These are phyloP conservation scores for Schizochytrium sp. DNA, from an alignment of 108 stramenopile genomes.

Conservation along the genomic window DNA sequence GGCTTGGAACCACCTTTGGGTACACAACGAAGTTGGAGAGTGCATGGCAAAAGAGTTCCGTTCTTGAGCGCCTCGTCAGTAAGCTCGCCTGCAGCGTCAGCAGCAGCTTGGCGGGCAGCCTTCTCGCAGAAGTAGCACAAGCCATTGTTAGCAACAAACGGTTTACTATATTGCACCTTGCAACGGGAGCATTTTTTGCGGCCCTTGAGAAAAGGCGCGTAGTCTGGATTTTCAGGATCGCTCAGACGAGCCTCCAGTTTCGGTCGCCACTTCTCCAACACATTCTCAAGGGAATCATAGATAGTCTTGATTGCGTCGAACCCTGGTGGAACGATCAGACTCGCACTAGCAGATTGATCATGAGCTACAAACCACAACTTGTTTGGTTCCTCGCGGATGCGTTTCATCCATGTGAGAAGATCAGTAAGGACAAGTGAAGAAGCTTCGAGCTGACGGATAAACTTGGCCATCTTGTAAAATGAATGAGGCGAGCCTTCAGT, in stretches of 20 bases:
- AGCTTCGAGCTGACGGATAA: not conserved
- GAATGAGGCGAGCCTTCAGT: not conserved
- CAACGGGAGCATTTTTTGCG: not conserved
- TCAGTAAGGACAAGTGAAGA: not conserved
- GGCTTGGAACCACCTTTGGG: not conserved
- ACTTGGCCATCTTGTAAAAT: not conserved
- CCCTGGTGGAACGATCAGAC: not conserved
- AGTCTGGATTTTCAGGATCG: not conserved
- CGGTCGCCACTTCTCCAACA: not conserved
- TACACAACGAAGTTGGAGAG: slow-evolving; percentile 5
- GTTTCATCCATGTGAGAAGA: not conserved
- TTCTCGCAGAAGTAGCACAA: slow-evolving; percentile 22
- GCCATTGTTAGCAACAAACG: slow-evolving; percentile 38
- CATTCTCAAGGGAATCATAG: not conserved
- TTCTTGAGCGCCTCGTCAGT: not conserved
- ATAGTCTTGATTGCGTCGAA: slow-evolving; percentile 6
- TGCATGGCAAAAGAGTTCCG: not conserved
- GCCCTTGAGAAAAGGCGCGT: not conserved
- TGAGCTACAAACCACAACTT: slow-evolving; percentile 26
- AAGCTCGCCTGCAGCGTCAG: not conserved
- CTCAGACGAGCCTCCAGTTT: not conserved
- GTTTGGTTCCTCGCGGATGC: not conserved
- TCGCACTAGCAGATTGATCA: not conserved
- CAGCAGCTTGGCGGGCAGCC: not conserved
- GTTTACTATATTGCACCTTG: slow-evolving; percentile 1